phyloP scores from a whole-genome alignment of 1,139 yeast genomes.

The Hyphopichia burtonii region DNA sequence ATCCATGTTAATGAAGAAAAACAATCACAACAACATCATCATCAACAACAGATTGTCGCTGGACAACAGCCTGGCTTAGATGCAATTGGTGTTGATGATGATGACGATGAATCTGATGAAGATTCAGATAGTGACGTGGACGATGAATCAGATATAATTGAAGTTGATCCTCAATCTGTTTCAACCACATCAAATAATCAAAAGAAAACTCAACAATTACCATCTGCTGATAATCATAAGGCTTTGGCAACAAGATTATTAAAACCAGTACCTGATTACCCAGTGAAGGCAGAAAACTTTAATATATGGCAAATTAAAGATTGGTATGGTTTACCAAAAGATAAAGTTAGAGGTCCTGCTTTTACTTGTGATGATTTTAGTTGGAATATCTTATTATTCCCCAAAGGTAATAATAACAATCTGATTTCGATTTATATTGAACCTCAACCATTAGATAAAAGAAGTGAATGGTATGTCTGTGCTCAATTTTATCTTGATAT shows the following conservation, averaged over 20 bases:
- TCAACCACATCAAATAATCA: background rate
- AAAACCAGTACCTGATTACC: constrained; percentile 47
- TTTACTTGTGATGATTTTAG: constrained; percentile 67
- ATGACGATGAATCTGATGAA: background rate
- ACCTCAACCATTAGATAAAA: constrained; percentile 48
- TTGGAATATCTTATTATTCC: constrained; percentile 78
- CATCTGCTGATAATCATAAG: constrained; percentile 32
- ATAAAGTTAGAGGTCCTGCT: constrained; percentile 50
- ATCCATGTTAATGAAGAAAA: background rate
- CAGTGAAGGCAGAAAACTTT: constrained; percentile 36
- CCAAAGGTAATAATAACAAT: constrained; percentile 61
- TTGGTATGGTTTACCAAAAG: constrained; percentile 55
- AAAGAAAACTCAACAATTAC: constrained; percentile 7
- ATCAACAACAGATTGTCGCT: background rate
- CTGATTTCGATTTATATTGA: constrained; percentile 64
- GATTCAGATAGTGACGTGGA: constrained; percentile 1
- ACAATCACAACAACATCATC: background rate
- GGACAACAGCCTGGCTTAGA: constrained; percentile 1
- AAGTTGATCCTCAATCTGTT: constrained; percentile 1
- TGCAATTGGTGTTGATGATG: constrained; percentile 2
- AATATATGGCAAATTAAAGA: constrained; percentile 76
- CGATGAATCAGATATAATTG: constrained; percentile 1
- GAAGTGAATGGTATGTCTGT: constrained; percentile 74
- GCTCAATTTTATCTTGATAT: constrained; percentile 86
- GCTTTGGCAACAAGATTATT: constrained; percentile 30